Conservation (phyloP, 1,284 basidiomycete species). For the Quambalaria eucalypti region DNA sequence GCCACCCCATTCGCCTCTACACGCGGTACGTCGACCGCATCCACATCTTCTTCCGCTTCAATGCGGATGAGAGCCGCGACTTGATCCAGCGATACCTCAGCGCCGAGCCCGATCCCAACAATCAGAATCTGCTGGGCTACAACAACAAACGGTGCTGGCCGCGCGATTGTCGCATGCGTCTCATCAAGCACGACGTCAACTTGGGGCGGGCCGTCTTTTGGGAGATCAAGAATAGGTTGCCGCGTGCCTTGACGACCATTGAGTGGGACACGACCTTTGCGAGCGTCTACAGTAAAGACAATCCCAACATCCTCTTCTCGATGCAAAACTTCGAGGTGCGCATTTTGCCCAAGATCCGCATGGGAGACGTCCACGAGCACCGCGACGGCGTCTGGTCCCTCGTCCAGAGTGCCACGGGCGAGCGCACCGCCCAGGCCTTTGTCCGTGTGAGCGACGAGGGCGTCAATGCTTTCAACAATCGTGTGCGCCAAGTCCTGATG, state of each 20-base stretch:
- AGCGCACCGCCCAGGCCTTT: constrained; percentile 94
- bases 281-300: constrained; percentile 85
- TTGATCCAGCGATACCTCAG: constrained; percentile 94
- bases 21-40: constrained; percentile 46
- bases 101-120: constrained; percentile 94
- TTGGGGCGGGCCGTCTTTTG: constrained; percentile 95
- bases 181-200: constrained; percentile 99
- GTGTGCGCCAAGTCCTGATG: constrained; percentile 91
- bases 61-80: constrained; percentile 93
- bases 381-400: constrained; percentile 97
- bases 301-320: constrained; percentile 93
- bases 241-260: constrained; percentile 90
- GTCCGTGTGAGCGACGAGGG: constrained; percentile 91
- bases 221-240: constrained; percentile 97
- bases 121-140: constrained; percentile 97
- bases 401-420: constrained; percentile 85
- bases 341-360: constrained; percentile 88
- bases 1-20: constrained; percentile 44
- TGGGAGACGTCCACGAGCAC: constrained; percentile 89
- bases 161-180: constrained; percentile 92
- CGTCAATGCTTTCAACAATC: constrained; percentile 52
- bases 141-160: constrained; percentile 99
- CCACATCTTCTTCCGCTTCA: constrained; percentile 82
- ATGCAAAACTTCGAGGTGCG: constrained; percentile 98
- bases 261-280: constrained; percentile 62